These are phyloP conservation scores for Clonostachys chloroleuca DNA, from an alignment of 2,329 filamentous ascomycete species.

Conservation along the genomic window DNA sequence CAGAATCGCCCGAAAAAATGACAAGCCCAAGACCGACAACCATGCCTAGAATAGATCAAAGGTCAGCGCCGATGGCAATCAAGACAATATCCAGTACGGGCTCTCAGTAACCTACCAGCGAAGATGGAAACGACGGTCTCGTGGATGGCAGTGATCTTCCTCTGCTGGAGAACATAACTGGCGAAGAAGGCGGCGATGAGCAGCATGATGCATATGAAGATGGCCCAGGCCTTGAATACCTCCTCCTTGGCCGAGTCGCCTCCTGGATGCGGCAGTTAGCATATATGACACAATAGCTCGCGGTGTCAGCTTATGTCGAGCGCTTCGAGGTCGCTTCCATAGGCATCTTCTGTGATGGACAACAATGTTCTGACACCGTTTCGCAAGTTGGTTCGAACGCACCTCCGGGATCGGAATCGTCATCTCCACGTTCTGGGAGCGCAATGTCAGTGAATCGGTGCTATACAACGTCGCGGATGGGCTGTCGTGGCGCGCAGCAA, in stretches of 20 bases:
- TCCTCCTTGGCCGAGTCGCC: conserved; percentile 87
- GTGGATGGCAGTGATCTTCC: conserved; percentile 95
- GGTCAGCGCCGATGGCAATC: neutral
- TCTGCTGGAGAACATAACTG: conserved; percentile 93
- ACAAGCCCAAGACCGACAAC: conserved; percentile 86
- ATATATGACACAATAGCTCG: no score
- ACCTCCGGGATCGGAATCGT: conserved; percentile 28
- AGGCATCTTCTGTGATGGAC: neutral
- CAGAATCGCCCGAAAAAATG: conserved; percentile 74
- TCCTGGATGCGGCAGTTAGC: conserved; percentile 32
- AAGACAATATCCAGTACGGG: neutral
- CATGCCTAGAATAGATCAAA: conserved; percentile 62
- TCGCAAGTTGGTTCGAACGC: conserved; percentile 2
- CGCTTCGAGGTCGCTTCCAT: neutral
- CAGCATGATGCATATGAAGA: conserved; percentile 94
- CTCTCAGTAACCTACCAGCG: conserved; percentile 56
- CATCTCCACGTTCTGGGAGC: conserved; percentile 17
- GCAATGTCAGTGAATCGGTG: neutral
- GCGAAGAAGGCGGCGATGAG: conserved; percentile 94
- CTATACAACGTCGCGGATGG: conserved; percentile 2
- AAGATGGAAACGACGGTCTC: conserved; percentile 99
- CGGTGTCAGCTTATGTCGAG: neutral
- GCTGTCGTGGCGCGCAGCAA: neutral
- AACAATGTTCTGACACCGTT: conserved; percentile 1
- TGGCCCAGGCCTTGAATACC: conserved; percentile 91